Evolutionary conservation across 345 rosid species (phyloP).

Genomic region (Heritiera littoralis): DNA sequence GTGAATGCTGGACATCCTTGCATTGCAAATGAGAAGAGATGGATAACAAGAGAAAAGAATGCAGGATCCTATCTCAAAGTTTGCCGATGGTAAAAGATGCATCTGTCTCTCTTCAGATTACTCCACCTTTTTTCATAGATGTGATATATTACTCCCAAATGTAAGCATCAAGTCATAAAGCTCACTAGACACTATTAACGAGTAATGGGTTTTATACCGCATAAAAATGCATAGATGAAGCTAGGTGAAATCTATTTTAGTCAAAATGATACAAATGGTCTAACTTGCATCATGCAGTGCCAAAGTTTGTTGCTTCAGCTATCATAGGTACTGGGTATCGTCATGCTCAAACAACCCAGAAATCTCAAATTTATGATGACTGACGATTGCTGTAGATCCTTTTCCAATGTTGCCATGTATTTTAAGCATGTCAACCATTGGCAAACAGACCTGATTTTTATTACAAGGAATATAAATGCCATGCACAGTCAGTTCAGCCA

Average conservation of each 20-base stretch:
- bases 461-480: not conserved
- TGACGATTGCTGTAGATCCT: not conserved
- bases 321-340: not conserved
- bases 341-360: not conserved
- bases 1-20: too few species aligned
- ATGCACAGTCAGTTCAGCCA: not conserved
- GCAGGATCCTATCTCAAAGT: not conserved
- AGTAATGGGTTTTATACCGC: not conserved
- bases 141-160: not conserved
- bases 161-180: too few species aligned
- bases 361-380: not conserved
- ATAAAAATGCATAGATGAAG: not conserved
- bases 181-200: not conserved
- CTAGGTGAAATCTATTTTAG: not conserved
- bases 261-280: not conserved
- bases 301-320: not conserved
- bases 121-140: not conserved
- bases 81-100: not conserved
- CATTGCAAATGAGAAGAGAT: too few species aligned
- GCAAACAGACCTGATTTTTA: not conserved
- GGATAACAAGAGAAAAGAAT: too few species aligned
- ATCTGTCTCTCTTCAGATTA: not conserved
- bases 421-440: not conserved
- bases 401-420: not conserved
- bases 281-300: too few species aligned